These are phyloP conservation scores for Rhizophagus clarus DNA, from an alignment of 192 early-diverging fungal genomes.

Conservation along the genomic window DNA sequence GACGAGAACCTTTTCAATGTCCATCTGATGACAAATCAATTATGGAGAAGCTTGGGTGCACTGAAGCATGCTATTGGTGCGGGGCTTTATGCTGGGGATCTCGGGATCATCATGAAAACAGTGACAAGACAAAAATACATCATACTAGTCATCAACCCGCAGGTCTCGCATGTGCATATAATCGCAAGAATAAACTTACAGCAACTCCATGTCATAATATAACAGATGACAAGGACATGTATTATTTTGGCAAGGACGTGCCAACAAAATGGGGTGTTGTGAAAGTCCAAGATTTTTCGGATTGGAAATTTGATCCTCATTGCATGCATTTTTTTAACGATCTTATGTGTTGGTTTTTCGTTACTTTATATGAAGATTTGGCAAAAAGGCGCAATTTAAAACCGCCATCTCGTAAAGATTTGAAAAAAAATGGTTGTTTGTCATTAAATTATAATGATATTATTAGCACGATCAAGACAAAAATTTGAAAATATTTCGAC, in stretches of 20 bases:
- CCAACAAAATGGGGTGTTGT: no score
- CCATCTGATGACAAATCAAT: slow-evolving; percentile 21
- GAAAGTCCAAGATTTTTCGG: no score
- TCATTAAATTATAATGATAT: neutral
- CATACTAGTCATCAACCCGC: slow-evolving; percentile 27
- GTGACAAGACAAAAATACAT: slow-evolving; percentile 16
- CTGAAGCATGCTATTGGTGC: slow-evolving; percentile 23
- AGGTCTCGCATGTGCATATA: neutral
- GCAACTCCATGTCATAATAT: slow-evolving; percentile 4
- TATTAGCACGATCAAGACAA: slow-evolving; percentile 8
- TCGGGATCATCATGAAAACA: slow-evolving; percentile 6
- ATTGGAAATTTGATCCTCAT: slow-evolving; percentile 29
- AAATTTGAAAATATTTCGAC: neutral
- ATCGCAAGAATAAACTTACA: neutral
- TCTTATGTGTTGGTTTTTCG: slow-evolving; percentile 32
- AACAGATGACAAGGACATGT: no score
- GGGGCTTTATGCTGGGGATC: slow-evolving; percentile 29
- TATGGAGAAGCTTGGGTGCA: slow-evolving; percentile 28
- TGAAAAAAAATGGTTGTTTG: neutral
- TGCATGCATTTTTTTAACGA: slow-evolving; percentile 1
- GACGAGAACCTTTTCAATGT: neutral
- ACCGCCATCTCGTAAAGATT: neutral
- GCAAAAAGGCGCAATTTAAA: neutral
- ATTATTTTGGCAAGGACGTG: no score
- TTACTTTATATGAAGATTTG: slow-evolving; percentile 12